Evolutionary conservation across 1,284 basidiomycete genomes (phyloP), one percentile per base, ranked within the genome.

Genomic region (Polyporus tsugae): DNA sequence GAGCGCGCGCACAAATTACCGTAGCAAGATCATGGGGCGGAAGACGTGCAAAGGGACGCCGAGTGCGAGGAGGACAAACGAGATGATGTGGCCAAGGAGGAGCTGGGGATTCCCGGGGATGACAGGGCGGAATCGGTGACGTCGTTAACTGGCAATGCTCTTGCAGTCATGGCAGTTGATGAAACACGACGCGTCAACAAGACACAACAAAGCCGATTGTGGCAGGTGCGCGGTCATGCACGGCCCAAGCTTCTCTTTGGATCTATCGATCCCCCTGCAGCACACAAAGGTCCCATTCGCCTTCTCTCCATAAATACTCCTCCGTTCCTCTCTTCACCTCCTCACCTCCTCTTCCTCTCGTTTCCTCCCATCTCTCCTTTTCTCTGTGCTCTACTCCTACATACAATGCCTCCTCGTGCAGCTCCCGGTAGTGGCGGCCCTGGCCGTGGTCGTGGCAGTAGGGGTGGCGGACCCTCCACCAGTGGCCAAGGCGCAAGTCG

Each of bases 401-500:
- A 29, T 38, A 61, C 15, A 52, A 85, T 85, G 83, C 82, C 82
- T 77, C 82, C 83, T 60, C 80, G 81, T 60, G 77, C 74, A 68
- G 74, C 79, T 52, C 75, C 78, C 1, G 33, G 41, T 33, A 62
- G 66, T 53, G 65, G 74, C 35, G 66, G 75, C 42, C 19, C 42
- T 55, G 67, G 62, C 39, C 58, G 69, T 49, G 71, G 70, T 22
- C 64, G 66, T 42, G 62, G 72, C 11, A 22, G 68, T 35, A 64
- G 66, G 25, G 68, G 74, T 17, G 71, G 71, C 39, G 60, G 25
- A 1, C 53, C 58, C 22, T 44, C 62, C 35, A 42, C 25, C 57
- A 35, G 49, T 42, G 61, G 29, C 35, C 42, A n/a, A 6, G 9
- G 19, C 19, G 39, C 11, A 7, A 35, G 42, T 29, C 64, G 64